Evolutionary conservation across 2,329 filamentous ascomycete genomes (phyloP).

Genomic region (Sclerotinia spermophila): DNA sequence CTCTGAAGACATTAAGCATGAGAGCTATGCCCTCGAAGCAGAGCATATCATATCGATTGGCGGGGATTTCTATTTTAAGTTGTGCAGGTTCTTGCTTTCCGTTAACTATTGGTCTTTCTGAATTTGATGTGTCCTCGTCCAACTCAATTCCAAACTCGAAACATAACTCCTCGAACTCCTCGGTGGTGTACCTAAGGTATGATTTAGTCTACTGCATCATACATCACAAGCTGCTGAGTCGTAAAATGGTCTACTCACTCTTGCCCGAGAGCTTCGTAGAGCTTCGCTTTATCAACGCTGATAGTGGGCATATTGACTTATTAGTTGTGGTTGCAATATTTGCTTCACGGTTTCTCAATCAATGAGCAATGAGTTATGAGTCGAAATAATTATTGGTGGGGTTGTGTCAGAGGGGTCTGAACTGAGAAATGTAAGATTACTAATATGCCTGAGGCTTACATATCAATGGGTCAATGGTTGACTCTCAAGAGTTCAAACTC

Average conservation of each 20-base stretch:
- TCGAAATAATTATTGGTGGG: conserved; percentile 19
- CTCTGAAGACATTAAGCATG: conserved; percentile 93
- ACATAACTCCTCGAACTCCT: conserved; percentile 95
- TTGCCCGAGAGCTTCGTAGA: conserved; percentile 88
- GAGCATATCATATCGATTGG: conserved; percentile 91
- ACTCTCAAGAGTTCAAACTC: conserved; percentile 8
- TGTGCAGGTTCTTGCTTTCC: conserved; percentile 83
- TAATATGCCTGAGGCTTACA: not conserved
- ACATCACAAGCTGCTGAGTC: not conserved
- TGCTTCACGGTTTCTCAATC: conserved; percentile 8
- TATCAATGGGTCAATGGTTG: not conserved
- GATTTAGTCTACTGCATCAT: conserved; percentile 23
- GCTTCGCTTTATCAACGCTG: conserved; percentile 89
- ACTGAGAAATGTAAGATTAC: not conserved
- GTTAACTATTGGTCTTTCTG: conserved; percentile 67
- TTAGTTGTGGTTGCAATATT: not conserved
- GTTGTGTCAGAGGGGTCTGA: conserved; percentile 17
- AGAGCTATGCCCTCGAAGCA: conserved; percentile 96
- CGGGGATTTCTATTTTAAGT: conserved; percentile 96
- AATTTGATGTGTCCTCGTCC: conserved; percentile 68
- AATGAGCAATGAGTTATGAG: conserved; percentile 12
- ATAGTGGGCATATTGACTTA: conserved; percentile 82
- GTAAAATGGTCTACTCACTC: conserved; percentile 55
- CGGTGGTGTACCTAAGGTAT: conserved; percentile 69
- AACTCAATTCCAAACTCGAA: conserved; percentile 97